phyloP scores from a whole-genome alignment of 768 basidiomycete genomes.

The Psilocybe cubensis region DNA sequence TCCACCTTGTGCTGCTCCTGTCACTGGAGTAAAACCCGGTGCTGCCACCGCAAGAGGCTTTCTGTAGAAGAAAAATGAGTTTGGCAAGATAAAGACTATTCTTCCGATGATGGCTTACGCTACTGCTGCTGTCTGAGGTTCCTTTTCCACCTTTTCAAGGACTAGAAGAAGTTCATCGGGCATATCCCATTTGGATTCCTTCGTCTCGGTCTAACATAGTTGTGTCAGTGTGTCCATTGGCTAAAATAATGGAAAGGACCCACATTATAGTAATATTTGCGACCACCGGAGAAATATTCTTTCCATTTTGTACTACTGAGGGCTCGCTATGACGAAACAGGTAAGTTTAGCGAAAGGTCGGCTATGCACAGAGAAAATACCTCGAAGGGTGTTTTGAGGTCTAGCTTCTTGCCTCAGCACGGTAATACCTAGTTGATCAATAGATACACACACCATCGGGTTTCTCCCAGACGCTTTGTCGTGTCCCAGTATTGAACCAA shows the following conservation, averaged over 20 bases:
- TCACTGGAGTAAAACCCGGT: slow-evolving; percentile 46
- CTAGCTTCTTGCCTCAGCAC: slow-evolving; percentile 38
- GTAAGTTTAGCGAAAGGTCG: slow-evolving; percentile 13
- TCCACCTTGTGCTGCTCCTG: slow-evolving; percentile 55
- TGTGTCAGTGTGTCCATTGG: neutral
- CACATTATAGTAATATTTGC: slow-evolving; percentile 92
- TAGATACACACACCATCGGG: slow-evolving; percentile 73
- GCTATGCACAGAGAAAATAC: slow-evolving; percentile 40
- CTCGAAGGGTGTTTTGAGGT: slow-evolving; percentile 92
- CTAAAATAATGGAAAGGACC: slow-evolving; percentile 20
- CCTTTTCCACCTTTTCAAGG: slow-evolving; percentile 85
- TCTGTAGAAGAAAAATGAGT: slow-evolving; percentile 12
- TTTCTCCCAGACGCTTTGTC: slow-evolving; percentile 98
- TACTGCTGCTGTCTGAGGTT: slow-evolving; percentile 45
- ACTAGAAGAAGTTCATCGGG: slow-evolving; percentile 90
- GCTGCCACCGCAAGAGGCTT: slow-evolving; percentile 37
- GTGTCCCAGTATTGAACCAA: slow-evolving; percentile 90
- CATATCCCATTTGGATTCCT: slow-evolving; percentile 98
- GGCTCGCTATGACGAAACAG: slow-evolving; percentile 61
- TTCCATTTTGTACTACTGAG: slow-evolving; percentile 92
- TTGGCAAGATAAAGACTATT: slow-evolving; percentile 2
- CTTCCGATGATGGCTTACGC: slow-evolving; percentile 15
- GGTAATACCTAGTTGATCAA: neutral
- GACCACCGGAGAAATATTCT: slow-evolving; percentile 90
- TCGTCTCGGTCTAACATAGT: slow-evolving; percentile 67